Evolutionary conservation across 164 flowering plant genomes (phyloP).

Genomic region (Annona squamosa): DNA sequence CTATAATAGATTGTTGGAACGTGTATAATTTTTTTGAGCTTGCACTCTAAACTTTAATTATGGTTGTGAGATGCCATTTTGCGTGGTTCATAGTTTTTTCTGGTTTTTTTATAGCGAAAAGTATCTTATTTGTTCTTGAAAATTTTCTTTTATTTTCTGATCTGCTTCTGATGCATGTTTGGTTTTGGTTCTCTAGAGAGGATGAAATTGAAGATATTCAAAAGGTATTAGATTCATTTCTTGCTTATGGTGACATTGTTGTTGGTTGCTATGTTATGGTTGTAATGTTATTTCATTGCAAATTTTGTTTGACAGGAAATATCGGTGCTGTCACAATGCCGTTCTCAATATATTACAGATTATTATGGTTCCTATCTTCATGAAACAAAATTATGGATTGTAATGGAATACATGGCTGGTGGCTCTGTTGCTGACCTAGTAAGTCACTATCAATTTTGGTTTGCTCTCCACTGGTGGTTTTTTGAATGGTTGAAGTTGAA

Average conservation of each 20-base stretch:
- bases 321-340: slow-evolving; percentile 86
- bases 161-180: slow-evolving; percentile 2
- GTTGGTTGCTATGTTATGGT: not conserved
- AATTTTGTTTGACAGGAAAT: slow-evolving; percentile 68
- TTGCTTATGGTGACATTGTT: not conserved
- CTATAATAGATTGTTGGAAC: not conserved
- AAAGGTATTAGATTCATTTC: slow-evolving; percentile 45
- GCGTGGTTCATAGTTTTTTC: not conserved
- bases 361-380: slow-evolving; percentile 91
- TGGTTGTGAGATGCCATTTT: not conserved
- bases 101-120: not conserved
- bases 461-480: not conserved
- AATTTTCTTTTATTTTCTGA: not conserved
- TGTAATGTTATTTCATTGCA: slow-evolving; percentile 3
- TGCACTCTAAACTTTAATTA: not conserved
- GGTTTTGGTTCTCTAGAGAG: slow-evolving; percentile 47
- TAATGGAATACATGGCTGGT: slow-evolving; percentile 99
- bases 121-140: not conserved
- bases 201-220: slow-evolving; percentile 99
- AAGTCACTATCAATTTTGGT: slow-evolving; percentile 27
- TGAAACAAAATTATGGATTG: slow-evolving; percentile 93
- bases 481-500: not conserved
- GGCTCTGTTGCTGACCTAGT: slow-evolving; percentile 99
- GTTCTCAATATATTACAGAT: slow-evolving; percentile 87
- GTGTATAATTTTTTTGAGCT: not conserved